Evolutionary conservation across 75 land plant genomes (phyloP), one percentile per base, ranked within the genome.

Genomic region (Pinus tabuliformis): DNA sequence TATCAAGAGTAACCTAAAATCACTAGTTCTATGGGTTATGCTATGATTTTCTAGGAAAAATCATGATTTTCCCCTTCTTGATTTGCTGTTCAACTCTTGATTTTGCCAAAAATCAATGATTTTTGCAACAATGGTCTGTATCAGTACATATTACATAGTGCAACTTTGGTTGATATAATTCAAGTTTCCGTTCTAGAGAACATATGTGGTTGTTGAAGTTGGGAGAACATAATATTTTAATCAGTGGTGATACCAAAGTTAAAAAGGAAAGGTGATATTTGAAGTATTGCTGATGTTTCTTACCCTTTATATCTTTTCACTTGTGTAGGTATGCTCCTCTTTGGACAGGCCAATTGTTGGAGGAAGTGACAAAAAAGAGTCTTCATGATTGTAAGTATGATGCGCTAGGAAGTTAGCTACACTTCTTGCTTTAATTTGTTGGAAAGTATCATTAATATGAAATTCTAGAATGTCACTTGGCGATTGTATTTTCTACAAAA

Each of bases 311-410:
- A 74, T n/a, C 49, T 52, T 62, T 68, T 42, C 42, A 14, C 54
- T 37, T 24, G 20, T 83, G 80, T 73, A 96, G 99, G 81, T 96
- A 90, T 77, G 85, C 86, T 56, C 99, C 98, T 26, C 82, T 96
- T 58, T 71, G 70, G 59, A 92, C 93, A 72, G 76, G 80, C 64
- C 87, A 88, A 58, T 77, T 96, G 80, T 75, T 96, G 72, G 98
- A 92, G 85, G 65, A 83, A 75, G 75, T 77, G 73, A 70, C 90
- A 24, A 83, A 86, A 63, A 80, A 84, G 63, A 77, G 87, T 60
- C 76, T 94, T 39, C 82, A 86, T 77, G 83, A 91, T 56, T 91
- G 98, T 95, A 58, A 86, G 93, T 88, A 26, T 59, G 6, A 33
- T 42, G 6, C 20, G 28, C 14, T 74, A 42, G 12, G 14, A 57